Conservation (phyloP, 2,329 filamentous ascomycete genomes). For the Alternaria consortialis region DNA sequence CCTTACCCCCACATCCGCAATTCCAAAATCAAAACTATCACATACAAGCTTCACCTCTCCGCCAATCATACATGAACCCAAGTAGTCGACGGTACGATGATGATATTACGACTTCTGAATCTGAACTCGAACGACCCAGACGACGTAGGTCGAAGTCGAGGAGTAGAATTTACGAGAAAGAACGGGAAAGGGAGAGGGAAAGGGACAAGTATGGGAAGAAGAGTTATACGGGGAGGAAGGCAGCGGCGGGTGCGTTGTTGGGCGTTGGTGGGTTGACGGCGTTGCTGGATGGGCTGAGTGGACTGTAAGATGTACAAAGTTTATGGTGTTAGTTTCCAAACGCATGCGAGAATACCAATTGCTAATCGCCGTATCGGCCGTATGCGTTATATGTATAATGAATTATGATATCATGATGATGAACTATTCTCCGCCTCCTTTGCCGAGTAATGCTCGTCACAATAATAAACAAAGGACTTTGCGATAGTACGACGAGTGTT, state of each 20-base stretch:
- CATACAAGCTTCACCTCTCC: conserved; percentile 28
- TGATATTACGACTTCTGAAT: conserved; percentile 37
- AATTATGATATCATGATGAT: background rate
- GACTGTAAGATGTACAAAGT: conserved; percentile 18
- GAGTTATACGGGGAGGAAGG: conserved; percentile 35
- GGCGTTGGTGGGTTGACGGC: conserved; percentile 51
- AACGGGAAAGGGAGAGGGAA: conserved; percentile 9
- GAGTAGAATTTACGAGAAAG: conserved; percentile 15
- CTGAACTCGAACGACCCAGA: conserved; percentile 27
- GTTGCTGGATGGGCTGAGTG: conserved; percentile 47
- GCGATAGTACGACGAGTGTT: background rate
- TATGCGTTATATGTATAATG: background rate
- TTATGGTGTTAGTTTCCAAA: background rate
- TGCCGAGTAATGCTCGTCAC: background rate
- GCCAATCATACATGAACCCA: conserved; percentile 20
- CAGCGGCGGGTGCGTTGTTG: conserved; percentile 46
- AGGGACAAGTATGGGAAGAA: conserved; percentile 25
- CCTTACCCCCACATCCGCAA: conserved; percentile 11
- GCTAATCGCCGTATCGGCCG: background rate
- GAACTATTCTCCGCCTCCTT: background rate
- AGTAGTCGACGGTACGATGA: conserved; percentile 24
- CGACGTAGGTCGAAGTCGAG: conserved; percentile 27
- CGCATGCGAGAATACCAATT: too few relatives aligned
- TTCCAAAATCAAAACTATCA: conserved; percentile 7
- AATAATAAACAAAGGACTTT: background rate